Evolutionary conservation across 192 early-diverging fungal genomes (phyloP), one percentile per base, ranked within the genome.

Genomic region (Funneliformis geosporum): DNA sequence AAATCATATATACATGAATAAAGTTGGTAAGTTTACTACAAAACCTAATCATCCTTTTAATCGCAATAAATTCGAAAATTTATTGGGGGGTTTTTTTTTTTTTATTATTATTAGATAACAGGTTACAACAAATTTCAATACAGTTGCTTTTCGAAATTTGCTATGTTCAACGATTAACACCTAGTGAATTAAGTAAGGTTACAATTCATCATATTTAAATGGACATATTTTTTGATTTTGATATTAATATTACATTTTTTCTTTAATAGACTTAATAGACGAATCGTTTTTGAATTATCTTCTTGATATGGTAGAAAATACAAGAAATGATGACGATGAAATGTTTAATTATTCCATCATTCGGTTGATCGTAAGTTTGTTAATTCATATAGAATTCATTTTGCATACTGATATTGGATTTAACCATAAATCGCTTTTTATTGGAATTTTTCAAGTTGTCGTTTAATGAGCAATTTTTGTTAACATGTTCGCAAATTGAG

Each of bases 391-490:
- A 38, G 9, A 55, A 21, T 5, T n/a, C 21, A 55, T 6, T 18
- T 21, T 55, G 7, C 4, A 4, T 55, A 18, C 7, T 10, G 9
- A 44, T 4, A 44, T 4, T 55, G 7, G 5, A 21, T n/a, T 16
- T 21, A 55, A 64, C 25, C 23, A 27, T 27, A 64, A 62, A 27
- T 46, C 14, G 47, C 43, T 44, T 72, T 47, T 42, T 40, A 4
- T 40, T 69, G 38, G 0, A 14, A 47, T 8, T 72, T n/a, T 47
- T 14, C 40, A 73, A 76, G 75, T 72, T 93, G 27, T 85, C 89
- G 1, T 85, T 93, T 11, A 93, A 93, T 75, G 87, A 94, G 75
- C 94, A 95, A 80, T 93, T 88, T 80, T 85, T 89, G 85, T 73
- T 85, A 21, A 5, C 71, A 87, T 84, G 82, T 80, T n/a, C 86